phyloP scores from a whole-genome alignment of 2,329 filamentous ascomycete genomes.

The Blastomyces gilchristii region DNA sequence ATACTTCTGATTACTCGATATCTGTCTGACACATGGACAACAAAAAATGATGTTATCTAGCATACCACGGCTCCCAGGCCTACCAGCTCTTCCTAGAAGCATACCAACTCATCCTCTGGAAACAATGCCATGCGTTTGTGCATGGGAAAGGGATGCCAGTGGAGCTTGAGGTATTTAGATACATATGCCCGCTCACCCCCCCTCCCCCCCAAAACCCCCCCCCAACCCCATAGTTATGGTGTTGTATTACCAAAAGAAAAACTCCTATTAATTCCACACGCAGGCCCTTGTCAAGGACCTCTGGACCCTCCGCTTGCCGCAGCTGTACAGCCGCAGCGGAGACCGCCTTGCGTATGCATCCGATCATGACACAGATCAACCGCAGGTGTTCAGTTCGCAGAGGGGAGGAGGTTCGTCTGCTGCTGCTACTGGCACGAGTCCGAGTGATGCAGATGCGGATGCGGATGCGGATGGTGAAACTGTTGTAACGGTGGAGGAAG shows the following conservation, averaged over 20 bases:
- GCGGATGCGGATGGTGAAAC: neutral
- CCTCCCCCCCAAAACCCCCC: too few relatives aligned
- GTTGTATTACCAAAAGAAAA: neutral
- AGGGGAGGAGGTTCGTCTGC: constrained; percentile 27
- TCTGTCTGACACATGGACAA: neutral
- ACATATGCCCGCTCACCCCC: too few relatives aligned
- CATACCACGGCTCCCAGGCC: constrained; percentile 54
- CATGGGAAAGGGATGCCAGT: constrained; percentile 53
- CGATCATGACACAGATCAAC: constrained; percentile 22
- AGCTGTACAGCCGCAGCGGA: constrained; percentile 40
- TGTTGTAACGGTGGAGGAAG: constrained; percentile 8
- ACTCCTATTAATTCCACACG: constrained; percentile 5
- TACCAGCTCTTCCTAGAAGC: constrained; percentile 72
- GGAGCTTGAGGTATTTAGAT: constrained; percentile 55
- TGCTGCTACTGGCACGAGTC: constrained; percentile 23
- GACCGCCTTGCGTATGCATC: constrained; percentile 23
- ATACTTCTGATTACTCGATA: neutral
- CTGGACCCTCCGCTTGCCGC: constrained; percentile 65
- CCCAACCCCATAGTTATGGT: too few relatives aligned
- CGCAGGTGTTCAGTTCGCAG: constrained; percentile 51
- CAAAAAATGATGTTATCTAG: constrained; percentile 28
- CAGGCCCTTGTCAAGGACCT: constrained; percentile 63
- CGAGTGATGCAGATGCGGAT: neutral
- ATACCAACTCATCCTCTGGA: constrained; percentile 73
- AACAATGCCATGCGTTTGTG: constrained; percentile 67